A percentile compares a stretch with the other conserved stretches of the same genome.
phyloP scores from a whole-genome alignment of 2,329 filamentous ascomycete genomes.

The Fusarium euwallaceae region DNA sequence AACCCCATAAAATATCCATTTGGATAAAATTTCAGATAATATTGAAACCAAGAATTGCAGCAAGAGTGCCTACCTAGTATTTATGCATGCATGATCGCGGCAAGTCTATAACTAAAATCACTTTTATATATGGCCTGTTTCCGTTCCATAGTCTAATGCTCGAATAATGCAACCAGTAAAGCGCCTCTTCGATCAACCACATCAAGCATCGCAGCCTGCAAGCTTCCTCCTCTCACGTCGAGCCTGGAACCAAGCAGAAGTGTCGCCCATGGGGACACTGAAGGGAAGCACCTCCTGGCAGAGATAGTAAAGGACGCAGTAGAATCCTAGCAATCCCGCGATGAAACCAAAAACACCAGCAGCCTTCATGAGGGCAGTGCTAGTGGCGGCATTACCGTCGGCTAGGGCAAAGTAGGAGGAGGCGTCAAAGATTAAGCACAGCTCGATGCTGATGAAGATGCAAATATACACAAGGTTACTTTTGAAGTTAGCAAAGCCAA shows the following conservation, averaged over 20 bases:
- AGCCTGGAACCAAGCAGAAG: conserved; percentile 29
- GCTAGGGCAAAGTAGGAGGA: conserved; percentile 37
- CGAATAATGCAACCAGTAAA: neutral
- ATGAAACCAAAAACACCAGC: conserved; percentile 44
- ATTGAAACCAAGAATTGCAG: neutral
- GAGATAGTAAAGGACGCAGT: conserved; percentile 38
- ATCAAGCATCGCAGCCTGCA: neutral
- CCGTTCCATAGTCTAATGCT: neutral
- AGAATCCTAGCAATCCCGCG: conserved; percentile 42
- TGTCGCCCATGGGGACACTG: conserved; percentile 41
- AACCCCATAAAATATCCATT: neutral
- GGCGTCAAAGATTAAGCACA: conserved; percentile 41
- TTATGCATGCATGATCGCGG: neutral
- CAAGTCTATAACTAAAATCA: neutral
- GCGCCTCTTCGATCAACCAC: neutral
- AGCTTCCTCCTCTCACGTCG: conserved; percentile 12
- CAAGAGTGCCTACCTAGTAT: neutral
- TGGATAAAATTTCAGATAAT: neutral
- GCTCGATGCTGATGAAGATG: conserved; percentile 40
- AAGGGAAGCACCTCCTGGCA: conserved; percentile 44
- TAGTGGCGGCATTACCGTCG: conserved; percentile 27
- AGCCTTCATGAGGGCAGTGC: conserved; percentile 30
- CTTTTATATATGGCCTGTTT: neutral
- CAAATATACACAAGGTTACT: conserved; percentile 43
- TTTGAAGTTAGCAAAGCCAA: neutral